Base-by-base conservation (phyloP, 2,329 filamentous ascomycete species). In the Colletotrichum noveboracense region DNA sequence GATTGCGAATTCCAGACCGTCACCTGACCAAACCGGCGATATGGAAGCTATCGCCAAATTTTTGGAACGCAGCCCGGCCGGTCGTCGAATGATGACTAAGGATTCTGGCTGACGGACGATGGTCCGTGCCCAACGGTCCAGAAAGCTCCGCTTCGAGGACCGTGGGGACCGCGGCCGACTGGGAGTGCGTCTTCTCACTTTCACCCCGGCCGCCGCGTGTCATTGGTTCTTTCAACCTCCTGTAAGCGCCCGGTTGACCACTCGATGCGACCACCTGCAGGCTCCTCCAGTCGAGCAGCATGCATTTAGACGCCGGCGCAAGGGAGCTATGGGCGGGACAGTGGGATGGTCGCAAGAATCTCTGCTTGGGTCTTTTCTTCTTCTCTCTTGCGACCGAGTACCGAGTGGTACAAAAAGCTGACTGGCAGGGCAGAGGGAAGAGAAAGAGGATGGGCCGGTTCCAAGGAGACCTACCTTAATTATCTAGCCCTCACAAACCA, bases 181-280 rank as follows among this genome's bases (percentile, higher is more conserved):
- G 61, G 14, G 16, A 43, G 52, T 38, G 30, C 56, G 52, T 43
- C 34, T 21, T 52, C 28, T 69, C 36, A n/a, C 34, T 56, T 13
- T 61, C 52, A 60, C 56, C 70, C 43, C 43, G 36, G 64, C 70
- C 64, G 32, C 18, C 12, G n/a, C 62, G 14, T 55, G 9, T 64
- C 64, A 77, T 77, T 77, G 76, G 76, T 38, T 68, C 58, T n/a
- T 64, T 66, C 68, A 55, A 71, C 71, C 38, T 75, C 75, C 32
- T 74, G 60, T 78, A 78, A 78, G 76, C 76, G 76, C 76, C 77
- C 71, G 52, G 55, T 74, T 65, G 75, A 72, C 76, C 76, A 76
- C 65, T 77, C 60, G 64, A 61, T 77, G 75, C 75, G 74, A 69
- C 75, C 68, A 56, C 64, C 75, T 77, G 75, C 76, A 75, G 66